phyloP scores from a whole-genome alignment of 371 early-diverging fungal genomes.

The Mortierella sp. region DNA sequence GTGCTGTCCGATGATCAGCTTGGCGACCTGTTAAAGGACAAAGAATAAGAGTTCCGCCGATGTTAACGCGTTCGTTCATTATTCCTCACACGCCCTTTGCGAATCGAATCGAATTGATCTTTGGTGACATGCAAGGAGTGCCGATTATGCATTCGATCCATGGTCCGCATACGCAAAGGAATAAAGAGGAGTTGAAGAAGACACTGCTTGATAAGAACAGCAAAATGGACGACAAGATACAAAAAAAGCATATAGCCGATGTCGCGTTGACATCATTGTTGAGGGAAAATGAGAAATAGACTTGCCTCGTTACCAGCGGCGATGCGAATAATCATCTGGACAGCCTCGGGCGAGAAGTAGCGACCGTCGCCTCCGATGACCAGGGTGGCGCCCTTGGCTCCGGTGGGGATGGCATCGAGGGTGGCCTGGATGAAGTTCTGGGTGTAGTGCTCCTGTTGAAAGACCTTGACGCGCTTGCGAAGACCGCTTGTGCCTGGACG shows the following conservation, averaged over 20 bases:
- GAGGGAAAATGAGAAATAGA: not conserved
- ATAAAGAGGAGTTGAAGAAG: not conserved
- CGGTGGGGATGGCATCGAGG: slow-evolving; percentile 86
- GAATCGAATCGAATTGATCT: not conserved
- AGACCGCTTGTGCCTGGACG: slow-evolving; percentile 98
- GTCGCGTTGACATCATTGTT: slow-evolving; percentile 26
- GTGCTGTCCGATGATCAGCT: slow-evolving; percentile 92
- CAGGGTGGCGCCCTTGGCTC: slow-evolving; percentile 82
- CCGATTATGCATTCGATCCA: not conserved
- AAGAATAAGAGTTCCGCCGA: not conserved
- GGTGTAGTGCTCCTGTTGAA: slow-evolving; percentile 94
- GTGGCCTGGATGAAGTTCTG: slow-evolving; percentile 95
- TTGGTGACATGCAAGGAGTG: not conserved
- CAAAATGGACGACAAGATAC: not conserved
- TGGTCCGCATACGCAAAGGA: not conserved
- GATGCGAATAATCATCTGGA: slow-evolving; percentile 90
- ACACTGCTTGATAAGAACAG: not conserved
- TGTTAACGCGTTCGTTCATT: not conserved
- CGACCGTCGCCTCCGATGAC: slow-evolving; percentile 98
- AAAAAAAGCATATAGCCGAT: not conserved
- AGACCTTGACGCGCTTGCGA: slow-evolving; percentile 95
- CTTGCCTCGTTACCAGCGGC: slow-evolving; percentile 91
- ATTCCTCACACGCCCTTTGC: slow-evolving; percentile 7
- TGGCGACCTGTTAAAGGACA: slow-evolving; percentile 70
- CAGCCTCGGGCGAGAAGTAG: slow-evolving; percentile 87